These are phyloP conservation scores for Licmophora abbreviata DNA, from an alignment of 108 stramenopile species.

Conservation along the genomic window DNA sequence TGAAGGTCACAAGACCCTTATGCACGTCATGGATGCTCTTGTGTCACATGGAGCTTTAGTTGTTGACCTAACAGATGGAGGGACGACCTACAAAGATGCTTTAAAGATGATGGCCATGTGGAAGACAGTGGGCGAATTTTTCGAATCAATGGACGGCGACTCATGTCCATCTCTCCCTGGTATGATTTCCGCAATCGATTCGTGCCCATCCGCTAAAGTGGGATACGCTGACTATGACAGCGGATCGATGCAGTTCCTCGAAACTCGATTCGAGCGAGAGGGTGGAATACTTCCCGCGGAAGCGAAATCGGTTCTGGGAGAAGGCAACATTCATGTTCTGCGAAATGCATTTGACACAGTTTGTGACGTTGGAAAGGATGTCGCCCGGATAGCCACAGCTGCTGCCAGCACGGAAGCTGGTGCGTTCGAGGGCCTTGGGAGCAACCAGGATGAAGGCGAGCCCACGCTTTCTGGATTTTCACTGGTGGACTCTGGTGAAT, in stretches of 20 bases:
- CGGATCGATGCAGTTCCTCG: conserved; percentile 67
- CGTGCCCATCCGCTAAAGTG: conserved; percentile 65
- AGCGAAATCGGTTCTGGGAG: conserved; percentile 32
- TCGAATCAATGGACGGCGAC: conserved; percentile 21
- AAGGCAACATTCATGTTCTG: conserved; percentile 31
- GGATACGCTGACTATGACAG: conserved; percentile 52
- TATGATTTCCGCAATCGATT: conserved; percentile 37
- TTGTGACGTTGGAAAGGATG: conserved; percentile 54
- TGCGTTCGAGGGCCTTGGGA: conserved; percentile 21
- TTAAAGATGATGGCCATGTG: conserved; percentile 54
- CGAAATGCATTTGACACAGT: conserved; percentile 47
- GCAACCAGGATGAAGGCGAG: conserved; percentile 23
- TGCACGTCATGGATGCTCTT: conserved; percentile 85
- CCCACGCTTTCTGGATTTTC: too few species aligned
- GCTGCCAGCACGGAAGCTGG: conserved; percentile 48
- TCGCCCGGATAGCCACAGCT: conserved; percentile 61
- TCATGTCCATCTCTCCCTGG: conserved; percentile 21
- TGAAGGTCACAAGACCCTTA: conserved; percentile 45
- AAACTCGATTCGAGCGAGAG: conserved; percentile 50
- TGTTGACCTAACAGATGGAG: conserved; percentile 74
- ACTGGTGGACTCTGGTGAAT: conserved; percentile 18
- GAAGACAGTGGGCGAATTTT: conserved; percentile 43
- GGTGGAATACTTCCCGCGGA: conserved; percentile 47
- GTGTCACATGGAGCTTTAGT: conserved; percentile 72
- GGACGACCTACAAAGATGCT: conserved; percentile 34